Base-by-base conservation (phyloP, 331 rosid species). In the Stylosanthes scabra region DNA sequence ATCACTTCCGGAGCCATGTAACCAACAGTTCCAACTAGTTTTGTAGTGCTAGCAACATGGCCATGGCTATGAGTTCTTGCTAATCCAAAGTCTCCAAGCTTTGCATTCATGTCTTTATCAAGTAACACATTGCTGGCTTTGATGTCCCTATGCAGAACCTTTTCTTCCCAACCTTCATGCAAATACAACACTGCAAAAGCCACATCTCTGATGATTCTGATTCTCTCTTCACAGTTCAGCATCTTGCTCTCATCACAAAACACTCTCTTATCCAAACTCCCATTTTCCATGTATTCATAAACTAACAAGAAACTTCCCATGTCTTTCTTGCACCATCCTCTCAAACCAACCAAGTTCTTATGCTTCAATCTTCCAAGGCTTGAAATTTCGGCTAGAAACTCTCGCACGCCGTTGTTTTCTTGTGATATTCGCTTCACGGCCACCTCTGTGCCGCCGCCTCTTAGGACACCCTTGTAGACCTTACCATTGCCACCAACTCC, bases 271-370 rank as follows among this genome's bases (percentile, higher is more conserved):
- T 93, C 97, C 25, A 93, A 68, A 65, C 98, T 91, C 34, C 96
- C 98, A 47, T 93, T 93, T 64, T 89, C 94, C 98, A 93, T 91
- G n/a, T 83, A 91, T 7, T 93, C 96, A 76, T 93, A 93, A 25
- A 88, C 75, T 55, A 93, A 68, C 46, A 93, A 56, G 82, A 93
- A 85, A 77, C 59, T 71, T 4, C 93, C 91, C n/a, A 47, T 45
- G 42, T 93, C 91, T 76, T 60, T 71, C 78, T 93, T 93, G 58
- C 97, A 91, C 98, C 98, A 93, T 9, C 97, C 97, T 79, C 92
- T 76, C 60, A 89, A 74, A 5, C 83, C 85, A n/a, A 93, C 97
- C 55, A 93, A 79, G 68, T 75, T 86, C 59, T 91, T 85, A 4
- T 93, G 98, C 81, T 88, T 85, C 66, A 93, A 81, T 44, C 97